Percentiles rank a stretch among this genome's conserved stretches.
These are phyloP conservation scores for Leptographium flavum DNA, from an alignment of 2,329 filamentous ascomycete species.

Conservation along the genomic window DNA sequence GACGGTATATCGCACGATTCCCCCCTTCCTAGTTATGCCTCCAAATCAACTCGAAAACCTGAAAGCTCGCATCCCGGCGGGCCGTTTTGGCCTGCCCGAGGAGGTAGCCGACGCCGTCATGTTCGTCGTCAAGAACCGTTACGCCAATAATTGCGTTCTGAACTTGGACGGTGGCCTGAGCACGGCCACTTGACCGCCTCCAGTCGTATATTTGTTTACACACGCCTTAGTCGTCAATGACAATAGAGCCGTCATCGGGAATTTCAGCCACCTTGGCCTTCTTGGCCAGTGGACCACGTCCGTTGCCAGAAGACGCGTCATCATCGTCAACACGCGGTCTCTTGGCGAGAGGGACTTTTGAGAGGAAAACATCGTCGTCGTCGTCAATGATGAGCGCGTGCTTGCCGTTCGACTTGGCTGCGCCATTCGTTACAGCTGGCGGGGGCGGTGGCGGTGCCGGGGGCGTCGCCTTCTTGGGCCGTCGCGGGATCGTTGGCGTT, in stretches of 20 bases:
- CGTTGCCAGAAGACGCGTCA: no score
- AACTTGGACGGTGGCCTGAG: slow-evolving; percentile 78
- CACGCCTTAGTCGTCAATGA: slow-evolving; percentile 37
- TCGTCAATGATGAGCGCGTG: slow-evolving; percentile 16
- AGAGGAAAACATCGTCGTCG: slow-evolving; percentile 20
- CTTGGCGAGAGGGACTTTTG: slow-evolving; percentile 22
- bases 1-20: neutral
- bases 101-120: slow-evolving; percentile 73
- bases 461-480: slow-evolving; percentile 29
- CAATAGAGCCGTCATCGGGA: slow-evolving; percentile 42
- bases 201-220: neutral
- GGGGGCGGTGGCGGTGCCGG: slow-evolving; percentile 11
- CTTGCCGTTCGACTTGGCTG: slow-evolving; percentile 26
- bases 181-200: slow-evolving; percentile 32
- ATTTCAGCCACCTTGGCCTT: slow-evolving; percentile 29
- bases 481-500: slow-evolving; percentile 36
- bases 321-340: slow-evolving; percentile 29
- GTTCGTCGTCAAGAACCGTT: slow-evolving; percentile 64
- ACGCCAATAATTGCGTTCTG: slow-evolving; percentile 75
- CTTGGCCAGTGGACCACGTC: slow-evolving; percentile 25
- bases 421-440: slow-evolving; percentile 24
- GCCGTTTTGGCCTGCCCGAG: slow-evolving; percentile 49
- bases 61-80: slow-evolving; percentile 40
- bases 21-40: neutral
- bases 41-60: neutral